A percentile compares a stretch with the other conserved stretches of the same genome.
These are phyloP conservation scores for Physcia stellaris DNA, from an alignment of 495 filamentous ascomycete genomes.

Conservation along the genomic window DNA sequence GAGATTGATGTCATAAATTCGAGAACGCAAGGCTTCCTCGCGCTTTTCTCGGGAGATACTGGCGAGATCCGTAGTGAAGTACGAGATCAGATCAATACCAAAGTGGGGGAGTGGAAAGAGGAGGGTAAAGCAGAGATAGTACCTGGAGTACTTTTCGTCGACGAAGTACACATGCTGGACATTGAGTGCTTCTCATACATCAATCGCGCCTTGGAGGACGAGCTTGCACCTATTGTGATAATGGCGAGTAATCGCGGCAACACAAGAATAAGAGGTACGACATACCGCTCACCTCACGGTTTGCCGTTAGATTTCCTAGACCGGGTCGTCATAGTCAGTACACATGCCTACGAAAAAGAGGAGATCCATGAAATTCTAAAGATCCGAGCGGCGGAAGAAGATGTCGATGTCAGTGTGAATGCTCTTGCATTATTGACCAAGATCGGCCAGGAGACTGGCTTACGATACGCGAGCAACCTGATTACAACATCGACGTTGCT, in stretches of 20 bases:
- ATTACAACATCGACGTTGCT: slow-evolving; percentile 87
- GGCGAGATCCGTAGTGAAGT: slow-evolving; percentile 97
- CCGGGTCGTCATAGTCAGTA: slow-evolving; percentile 91
- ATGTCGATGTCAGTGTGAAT: slow-evolving; percentile 78
- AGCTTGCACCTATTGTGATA: slow-evolving; percentile 93
- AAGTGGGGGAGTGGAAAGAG: slow-evolving; percentile 97
- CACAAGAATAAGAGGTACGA: slow-evolving; percentile 84
- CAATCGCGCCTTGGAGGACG: slow-evolving; percentile 89
- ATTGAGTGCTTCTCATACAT: slow-evolving; percentile 98
- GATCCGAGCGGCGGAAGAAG: slow-evolving; percentile 89
- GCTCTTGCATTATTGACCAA: slow-evolving; percentile 86
- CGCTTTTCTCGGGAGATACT: slow-evolving; percentile 93
- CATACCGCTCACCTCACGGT: slow-evolving; percentile 81
- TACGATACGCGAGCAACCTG: slow-evolving; percentile 88
- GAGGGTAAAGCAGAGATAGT: slow-evolving; percentile 98
- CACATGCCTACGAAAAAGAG: slow-evolving; percentile 69
- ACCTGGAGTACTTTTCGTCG: slow-evolving; percentile 93
- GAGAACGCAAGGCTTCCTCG: slow-evolving; percentile 88
- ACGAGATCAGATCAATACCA: slow-evolving; percentile 95
- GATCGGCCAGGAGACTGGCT: slow-evolving; percentile 82
- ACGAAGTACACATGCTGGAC: slow-evolving; percentile 99
- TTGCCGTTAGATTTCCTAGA: slow-evolving; percentile 93
- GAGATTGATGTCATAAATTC: slow-evolving; percentile 99
- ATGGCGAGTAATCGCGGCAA: slow-evolving; percentile 98
- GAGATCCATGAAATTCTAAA: slow-evolving; percentile 83